Evolutionary conservation across 2,329 filamentous ascomycete species (phyloP).

Genomic region (Fusarium oligoseptatum): DNA sequence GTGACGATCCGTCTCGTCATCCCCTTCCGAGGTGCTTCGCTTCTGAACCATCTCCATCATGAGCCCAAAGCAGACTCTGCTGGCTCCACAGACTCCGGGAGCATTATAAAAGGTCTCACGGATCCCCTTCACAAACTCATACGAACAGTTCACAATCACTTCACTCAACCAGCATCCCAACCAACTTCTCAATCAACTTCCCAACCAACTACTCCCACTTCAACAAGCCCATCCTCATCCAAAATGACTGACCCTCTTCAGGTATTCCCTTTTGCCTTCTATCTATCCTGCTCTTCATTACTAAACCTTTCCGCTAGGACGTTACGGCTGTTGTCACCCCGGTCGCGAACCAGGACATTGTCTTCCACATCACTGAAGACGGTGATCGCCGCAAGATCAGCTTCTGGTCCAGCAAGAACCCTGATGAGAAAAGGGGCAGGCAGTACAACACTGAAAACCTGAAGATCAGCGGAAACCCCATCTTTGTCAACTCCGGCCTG

Average conservation of each 20-base stretch:
- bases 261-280: neutral
- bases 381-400: neutral
- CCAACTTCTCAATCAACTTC: neutral
- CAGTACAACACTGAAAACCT: neutral
- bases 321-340: neutral
- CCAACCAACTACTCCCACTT: neutral
- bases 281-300: no score
- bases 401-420: neutral
- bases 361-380: neutral
- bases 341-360: neutral
- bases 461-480: neutral
- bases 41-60: neutral
- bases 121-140: conserved; percentile 2
- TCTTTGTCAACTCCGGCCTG: neutral
- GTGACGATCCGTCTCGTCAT: neutral
- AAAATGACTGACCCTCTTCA: neutral
- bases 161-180: neutral
- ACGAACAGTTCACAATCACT: conserved; percentile 1
- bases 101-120: neutral
- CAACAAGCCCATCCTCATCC: neutral
- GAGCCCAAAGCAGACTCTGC: neutral
- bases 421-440: neutral
- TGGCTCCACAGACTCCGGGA: neutral
- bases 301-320: neutral
- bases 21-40: neutral